These are phyloP conservation scores for Medicago arabica DNA, from an alignment of 306 rosid genomes.

Conservation along the genomic window DNA sequence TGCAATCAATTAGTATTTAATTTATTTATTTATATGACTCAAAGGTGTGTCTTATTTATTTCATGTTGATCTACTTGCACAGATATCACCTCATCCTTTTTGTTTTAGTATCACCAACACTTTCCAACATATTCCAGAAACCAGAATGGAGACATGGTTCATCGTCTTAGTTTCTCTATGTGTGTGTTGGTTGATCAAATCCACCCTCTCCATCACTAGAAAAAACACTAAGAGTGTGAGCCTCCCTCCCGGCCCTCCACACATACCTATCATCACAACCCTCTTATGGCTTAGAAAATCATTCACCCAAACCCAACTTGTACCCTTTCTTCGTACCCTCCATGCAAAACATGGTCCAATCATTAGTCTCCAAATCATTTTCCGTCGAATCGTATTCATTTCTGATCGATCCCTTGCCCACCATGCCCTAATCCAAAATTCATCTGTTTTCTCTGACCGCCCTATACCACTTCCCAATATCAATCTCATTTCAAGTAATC, in stretches of 20 bases:
- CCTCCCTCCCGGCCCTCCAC: conserved; percentile 38
- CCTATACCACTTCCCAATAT: conserved; percentile 13
- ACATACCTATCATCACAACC: conserved; percentile 38
- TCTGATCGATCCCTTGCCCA: conserved; percentile 46
- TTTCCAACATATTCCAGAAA: neutral
- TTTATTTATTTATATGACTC: too few relatives aligned
- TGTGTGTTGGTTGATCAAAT: neutral
- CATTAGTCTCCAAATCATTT: conserved; percentile 31
- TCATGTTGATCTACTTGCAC: neutral
- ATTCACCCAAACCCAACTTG: neutral
- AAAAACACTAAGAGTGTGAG: neutral
- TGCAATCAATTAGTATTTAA: too few relatives aligned
- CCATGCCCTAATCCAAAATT: conserved; percentile 45
- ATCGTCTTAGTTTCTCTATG: neutral
- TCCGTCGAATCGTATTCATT: conserved; percentile 36
- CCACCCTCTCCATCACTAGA: neutral
- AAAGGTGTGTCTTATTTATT: too few relatives aligned
- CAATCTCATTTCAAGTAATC: conserved; percentile 12
- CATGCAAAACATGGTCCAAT: conserved; percentile 51
- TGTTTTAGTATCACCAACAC: too few relatives aligned
- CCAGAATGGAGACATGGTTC: conserved; percentile 29
- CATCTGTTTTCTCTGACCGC: conserved; percentile 47
- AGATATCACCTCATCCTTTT: too few relatives aligned
- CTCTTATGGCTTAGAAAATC: conserved; percentile 24
- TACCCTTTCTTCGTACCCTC: conserved; percentile 15